A percentile compares a stretch with the other conserved stretches of the same genome.
Conservation (phyloP, 139 green algal species). For the Haematococcus lacustris region DNA sequence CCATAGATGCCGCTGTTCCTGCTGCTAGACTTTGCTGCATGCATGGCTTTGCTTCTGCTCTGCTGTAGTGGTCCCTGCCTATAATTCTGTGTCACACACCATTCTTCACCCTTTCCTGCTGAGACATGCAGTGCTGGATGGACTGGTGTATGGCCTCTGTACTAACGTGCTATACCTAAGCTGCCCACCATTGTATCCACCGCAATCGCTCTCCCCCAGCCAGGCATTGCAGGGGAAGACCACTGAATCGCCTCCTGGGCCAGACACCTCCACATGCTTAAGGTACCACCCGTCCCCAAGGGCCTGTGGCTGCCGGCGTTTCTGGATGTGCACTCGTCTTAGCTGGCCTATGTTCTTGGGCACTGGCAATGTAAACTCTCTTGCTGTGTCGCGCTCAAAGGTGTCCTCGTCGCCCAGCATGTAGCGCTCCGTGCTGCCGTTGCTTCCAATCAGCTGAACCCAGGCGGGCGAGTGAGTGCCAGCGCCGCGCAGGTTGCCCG, state of each 20-base stretch:
- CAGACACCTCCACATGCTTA: conserved; percentile 44
- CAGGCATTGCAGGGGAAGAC: conserved; percentile 80
- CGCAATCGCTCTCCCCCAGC: conserved; percentile 71
- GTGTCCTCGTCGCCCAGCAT: conserved; percentile 38
- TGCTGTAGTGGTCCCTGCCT: too few relatives aligned
- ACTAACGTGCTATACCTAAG: background rate
- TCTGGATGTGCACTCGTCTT: conserved; percentile 43
- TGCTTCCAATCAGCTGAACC: conserved; percentile 47
- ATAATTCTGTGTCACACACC: too few relatives aligned
- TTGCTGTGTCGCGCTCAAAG: conserved; percentile 47
- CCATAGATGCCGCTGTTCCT: too few relatives aligned
- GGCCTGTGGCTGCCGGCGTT: conserved; percentile 16
- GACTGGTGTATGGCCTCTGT: too few relatives aligned
- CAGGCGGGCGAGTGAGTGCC: conserved; percentile 43
- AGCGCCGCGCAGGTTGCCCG: conserved; percentile 74
- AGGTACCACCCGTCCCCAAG: conserved; percentile 64
- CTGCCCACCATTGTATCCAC: conserved; percentile 36
- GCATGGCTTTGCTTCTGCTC: background rate
- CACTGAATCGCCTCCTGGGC: conserved; percentile 33
- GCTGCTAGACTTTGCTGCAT: background rate
- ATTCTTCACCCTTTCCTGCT: too few relatives aligned
- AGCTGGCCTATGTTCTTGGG: conserved; percentile 41
- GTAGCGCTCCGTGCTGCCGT: conserved; percentile 31
- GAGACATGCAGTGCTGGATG: too few relatives aligned
- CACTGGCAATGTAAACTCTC: conserved; percentile 41